Base-by-base conservation (phyloP, 225 moss, liverwort and hornwort genomes). In the Anthoceros angustus region DNA sequence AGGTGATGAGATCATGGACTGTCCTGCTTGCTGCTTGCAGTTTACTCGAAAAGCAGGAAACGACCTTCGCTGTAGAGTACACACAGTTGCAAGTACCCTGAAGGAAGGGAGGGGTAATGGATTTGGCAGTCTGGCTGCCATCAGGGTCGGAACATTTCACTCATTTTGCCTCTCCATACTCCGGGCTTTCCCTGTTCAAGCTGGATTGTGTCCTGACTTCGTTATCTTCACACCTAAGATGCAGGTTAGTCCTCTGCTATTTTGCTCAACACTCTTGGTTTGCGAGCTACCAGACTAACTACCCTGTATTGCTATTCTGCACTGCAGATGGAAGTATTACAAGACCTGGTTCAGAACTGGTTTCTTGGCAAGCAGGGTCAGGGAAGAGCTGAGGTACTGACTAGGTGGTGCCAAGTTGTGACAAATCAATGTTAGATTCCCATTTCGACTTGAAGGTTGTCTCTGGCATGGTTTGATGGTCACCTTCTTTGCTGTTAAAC, bases 91-190 rank as follows among this genome's bases (percentile, higher is more conserved):
- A 41, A 42, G 9, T 7, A 41, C 39, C 23, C 41, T 11, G 18
- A 16, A 42, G 24, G 23, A 42, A 7, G 66, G 42, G 1, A n/a
- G 16, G 9, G 66, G 39, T 23, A 66, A 8, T 5, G 12, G 39
- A 66, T 12, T 21, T 66, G 5, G 24, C 42, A 24, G 11, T 41
- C 24, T 66, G 42, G 39, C 14, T 39, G 66, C 12, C 7, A 43
- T 66, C 23, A 14, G 66, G 10, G 66, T 66, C n/a, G 66, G 66
- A n/a, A 66, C 66, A 2, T 66, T 66, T 24, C 66, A 66, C 20
- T 66, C 66, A 41, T 66, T 66, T 41, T 66, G 66, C 42, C 66
- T 66, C 39, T 66, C 66, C 66, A 23, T 66, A 6, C 41, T 66
- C 42, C 66, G 66, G 41, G 42, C 66, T 15, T 66, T 66, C 42